A percentile compares a stretch with the other conserved stretches of the same genome.
Conservation (phyloP, 2,329 filamentous ascomycete genomes). For the Orbilia brochopaga region DNA sequence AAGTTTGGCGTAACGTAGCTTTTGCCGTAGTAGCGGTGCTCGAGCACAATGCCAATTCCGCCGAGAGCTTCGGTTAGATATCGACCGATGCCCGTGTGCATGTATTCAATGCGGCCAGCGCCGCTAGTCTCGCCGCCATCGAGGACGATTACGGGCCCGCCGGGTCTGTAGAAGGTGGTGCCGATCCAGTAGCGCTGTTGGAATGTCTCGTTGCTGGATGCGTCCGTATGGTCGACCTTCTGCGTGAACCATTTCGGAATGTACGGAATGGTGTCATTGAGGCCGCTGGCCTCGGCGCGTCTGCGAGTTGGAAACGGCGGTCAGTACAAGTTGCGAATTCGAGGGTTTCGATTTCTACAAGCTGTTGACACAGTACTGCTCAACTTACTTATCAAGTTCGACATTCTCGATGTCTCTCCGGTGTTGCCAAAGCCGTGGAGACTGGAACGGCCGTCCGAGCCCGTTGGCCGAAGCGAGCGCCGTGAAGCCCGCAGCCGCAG, state of each 20-base stretch:
- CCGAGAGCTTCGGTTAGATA: constrained; percentile 73
- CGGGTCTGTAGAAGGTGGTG: constrained; percentile 73
- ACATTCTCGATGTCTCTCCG: no score
- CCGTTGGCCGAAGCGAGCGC: neutral
- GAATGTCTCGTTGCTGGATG: constrained; percentile 73
- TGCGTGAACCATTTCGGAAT: constrained; percentile 39
- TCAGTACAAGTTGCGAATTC: no score
- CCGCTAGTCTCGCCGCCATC: constrained; percentile 73
- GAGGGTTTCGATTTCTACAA: neutral
- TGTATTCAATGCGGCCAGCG: constrained; percentile 68
- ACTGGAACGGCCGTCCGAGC: no score
- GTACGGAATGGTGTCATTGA: constrained; percentile 32
- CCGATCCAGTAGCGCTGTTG: constrained; percentile 84
- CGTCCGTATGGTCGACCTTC: constrained; percentile 60
- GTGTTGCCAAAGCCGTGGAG: no score
- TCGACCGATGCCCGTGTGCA: constrained; percentile 78
- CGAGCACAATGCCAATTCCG: constrained; percentile 79
- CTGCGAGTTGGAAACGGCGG: constrained; percentile 15
- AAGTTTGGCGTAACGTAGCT: constrained; percentile 74
- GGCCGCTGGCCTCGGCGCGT: constrained; percentile 5
- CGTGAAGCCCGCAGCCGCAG: neutral
- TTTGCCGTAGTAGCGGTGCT: constrained; percentile 85
- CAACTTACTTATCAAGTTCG: no score
- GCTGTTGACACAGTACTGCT: no score
- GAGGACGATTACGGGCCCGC: constrained; percentile 81